These are phyloP conservation scores for Lunularia cruciata DNA, from an alignment of 225 moss, liverwort and hornwort genomes.

Conservation along the genomic window DNA sequence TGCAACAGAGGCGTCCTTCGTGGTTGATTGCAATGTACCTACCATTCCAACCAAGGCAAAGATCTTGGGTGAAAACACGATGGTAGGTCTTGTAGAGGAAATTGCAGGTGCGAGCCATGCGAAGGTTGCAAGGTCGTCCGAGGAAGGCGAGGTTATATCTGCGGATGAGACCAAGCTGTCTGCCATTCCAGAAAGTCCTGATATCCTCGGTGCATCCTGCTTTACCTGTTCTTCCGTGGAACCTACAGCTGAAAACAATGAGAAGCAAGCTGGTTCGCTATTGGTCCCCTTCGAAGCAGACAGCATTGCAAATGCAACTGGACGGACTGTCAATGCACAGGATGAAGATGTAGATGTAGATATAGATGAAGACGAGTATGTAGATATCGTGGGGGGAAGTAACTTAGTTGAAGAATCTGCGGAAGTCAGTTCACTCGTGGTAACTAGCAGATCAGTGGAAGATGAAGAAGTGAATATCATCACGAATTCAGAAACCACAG, in stretches of 20 bases:
- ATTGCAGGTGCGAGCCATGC: neutral
- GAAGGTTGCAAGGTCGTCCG: neutral
- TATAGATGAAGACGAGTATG: neutral
- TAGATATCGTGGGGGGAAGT: neutral
- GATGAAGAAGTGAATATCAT: conserved; percentile 3
- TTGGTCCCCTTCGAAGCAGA: neutral
- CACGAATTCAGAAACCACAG: conserved; percentile 7
- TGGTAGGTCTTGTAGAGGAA: neutral
- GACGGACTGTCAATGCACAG: too few relatives aligned
- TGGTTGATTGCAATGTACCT: neutral
- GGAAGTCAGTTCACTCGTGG: neutral
- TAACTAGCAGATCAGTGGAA: neutral
- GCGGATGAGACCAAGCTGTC: conserved; percentile 1
- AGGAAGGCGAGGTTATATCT: neutral
- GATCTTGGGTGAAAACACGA: neutral
- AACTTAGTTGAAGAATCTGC: neutral
- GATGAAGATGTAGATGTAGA: neutral
- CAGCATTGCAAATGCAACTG: neutral
- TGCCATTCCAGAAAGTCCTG: neutral
- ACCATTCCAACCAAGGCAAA: too few relatives aligned
- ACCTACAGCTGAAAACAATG: neutral
- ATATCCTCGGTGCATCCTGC: conserved; percentile 8
- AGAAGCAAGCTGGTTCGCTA: neutral
- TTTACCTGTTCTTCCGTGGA: neutral
- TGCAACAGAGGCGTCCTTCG: neutral